These are phyloP conservation scores for Pyricularia grisea DNA, from an alignment of 2,329 filamentous ascomycete species.

Conservation along the genomic window DNA sequence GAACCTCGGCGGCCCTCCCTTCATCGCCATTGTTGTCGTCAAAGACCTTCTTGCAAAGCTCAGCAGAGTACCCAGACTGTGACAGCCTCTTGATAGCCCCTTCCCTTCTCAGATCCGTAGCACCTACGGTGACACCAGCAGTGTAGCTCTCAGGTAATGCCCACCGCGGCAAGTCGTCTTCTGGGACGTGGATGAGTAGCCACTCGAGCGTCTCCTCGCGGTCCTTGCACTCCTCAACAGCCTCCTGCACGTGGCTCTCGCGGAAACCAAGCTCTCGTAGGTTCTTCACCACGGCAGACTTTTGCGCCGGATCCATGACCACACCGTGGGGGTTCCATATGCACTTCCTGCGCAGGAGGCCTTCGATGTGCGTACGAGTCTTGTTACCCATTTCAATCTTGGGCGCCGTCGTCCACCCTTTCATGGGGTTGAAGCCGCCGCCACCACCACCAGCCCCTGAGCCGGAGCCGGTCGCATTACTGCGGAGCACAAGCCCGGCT, in stretches of 20 bases:
- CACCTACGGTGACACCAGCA: slow-evolving; percentile 79
- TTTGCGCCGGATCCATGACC: slow-evolving; percentile 48
- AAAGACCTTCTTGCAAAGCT: slow-evolving; percentile 72
- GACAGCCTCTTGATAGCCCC: slow-evolving; percentile 74
- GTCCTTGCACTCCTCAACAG: slow-evolving; percentile 78
- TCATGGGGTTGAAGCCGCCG: slow-evolving; percentile 40
- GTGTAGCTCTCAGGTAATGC: slow-evolving; percentile 86
- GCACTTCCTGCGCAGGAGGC: slow-evolving; percentile 65
- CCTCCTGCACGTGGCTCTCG: slow-evolving; percentile 82
- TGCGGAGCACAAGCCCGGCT: slow-evolving; percentile 43
- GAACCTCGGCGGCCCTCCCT: slow-evolving; percentile 62
- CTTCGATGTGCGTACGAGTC: slow-evolving; percentile 71
- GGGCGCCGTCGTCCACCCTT: slow-evolving; percentile 74
- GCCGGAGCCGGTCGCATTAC: slow-evolving; percentile 25
- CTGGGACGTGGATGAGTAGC: slow-evolving; percentile 92
- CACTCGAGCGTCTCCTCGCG: slow-evolving; percentile 89
- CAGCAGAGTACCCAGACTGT: slow-evolving; percentile 73
- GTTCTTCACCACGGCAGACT: slow-evolving; percentile 57
- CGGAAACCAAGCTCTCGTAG: slow-evolving; percentile 76
- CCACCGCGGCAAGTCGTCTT: slow-evolving; percentile 92
- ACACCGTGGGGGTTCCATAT: slow-evolving; percentile 81
- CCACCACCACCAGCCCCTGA: slow-evolving; percentile 19
- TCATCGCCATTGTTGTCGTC: slow-evolving; percentile 66
- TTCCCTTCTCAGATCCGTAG: slow-evolving; percentile 72
- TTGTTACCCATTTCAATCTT: slow-evolving; percentile 89